Evolutionary conservation across 2,329 filamentous ascomycete species (phyloP).

Genomic region (Bertia moriformis): DNA sequence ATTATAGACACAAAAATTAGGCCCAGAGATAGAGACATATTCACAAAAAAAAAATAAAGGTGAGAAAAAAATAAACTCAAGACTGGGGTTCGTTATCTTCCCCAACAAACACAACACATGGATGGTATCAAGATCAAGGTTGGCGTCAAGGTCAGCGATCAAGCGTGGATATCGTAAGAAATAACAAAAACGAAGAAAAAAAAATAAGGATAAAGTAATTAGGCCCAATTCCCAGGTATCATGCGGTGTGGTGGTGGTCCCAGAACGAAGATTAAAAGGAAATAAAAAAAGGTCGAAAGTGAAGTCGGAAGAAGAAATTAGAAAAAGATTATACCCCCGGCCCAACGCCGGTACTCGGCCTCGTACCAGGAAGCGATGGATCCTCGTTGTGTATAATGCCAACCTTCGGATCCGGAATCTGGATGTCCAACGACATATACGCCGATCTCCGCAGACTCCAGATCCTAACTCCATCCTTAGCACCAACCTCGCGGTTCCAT

Average conservation of each 20-base stretch:
- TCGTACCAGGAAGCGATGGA: not conserved
- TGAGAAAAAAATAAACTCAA: no score
- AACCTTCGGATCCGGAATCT: constrained; percentile 1
- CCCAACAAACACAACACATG: no score
- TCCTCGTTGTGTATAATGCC: not conserved
- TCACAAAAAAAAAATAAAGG: no score
- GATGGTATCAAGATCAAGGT: no score
- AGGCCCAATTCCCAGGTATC: not conserved
- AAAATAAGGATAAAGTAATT: not conserved
- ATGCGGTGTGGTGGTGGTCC: not conserved
- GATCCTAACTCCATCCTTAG: not conserved
- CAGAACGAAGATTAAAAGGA: no score
- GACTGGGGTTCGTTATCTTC: no score
- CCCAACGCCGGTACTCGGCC: not conserved
- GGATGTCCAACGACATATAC: constrained; percentile 1
- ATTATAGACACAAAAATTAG: no score
- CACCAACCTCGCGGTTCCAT: not conserved
- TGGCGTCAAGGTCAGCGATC: no score
- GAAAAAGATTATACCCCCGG: not conserved
- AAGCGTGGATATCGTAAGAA: constrained; percentile 1
- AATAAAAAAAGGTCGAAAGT: not conserved
- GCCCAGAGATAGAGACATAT: no score
- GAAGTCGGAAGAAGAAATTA: not conserved
- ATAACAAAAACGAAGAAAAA: not conserved
- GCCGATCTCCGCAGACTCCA: constrained; percentile 1